phyloP scores from a whole-genome alignment of 306 rosid genomes.

The Amphicarpaea edgeworthii region DNA sequence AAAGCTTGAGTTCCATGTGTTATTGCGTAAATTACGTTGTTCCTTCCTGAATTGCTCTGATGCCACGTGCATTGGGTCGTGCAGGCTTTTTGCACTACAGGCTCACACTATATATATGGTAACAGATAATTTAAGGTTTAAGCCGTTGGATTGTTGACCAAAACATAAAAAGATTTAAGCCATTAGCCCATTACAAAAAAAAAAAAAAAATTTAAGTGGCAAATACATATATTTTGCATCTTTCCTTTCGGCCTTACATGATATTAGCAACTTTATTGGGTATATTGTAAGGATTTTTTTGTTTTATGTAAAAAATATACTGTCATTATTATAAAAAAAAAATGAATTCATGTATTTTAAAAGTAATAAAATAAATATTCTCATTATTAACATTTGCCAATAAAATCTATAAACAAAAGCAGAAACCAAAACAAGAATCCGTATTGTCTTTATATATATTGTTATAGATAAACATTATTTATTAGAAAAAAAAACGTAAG shows the following conservation, averaged over 20 bases:
- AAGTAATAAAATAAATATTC: too few species aligned
- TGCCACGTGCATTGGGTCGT: background rate
- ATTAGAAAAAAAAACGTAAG: too few species aligned
- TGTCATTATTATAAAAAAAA: background rate
- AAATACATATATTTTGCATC: too few species aligned
- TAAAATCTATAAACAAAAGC: too few species aligned
- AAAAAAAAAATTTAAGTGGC: too few species aligned
- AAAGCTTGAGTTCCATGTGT: background rate
- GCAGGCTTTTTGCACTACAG: background rate
- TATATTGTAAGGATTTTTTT: background rate
- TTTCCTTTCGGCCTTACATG: background rate
- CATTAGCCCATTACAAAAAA: background rate
- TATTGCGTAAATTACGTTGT: slow-evolving; percentile 12
- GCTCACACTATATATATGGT: background rate
- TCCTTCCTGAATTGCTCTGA: background rate
- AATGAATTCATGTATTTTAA: background rate
- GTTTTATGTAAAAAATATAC: background rate
- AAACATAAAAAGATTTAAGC: background rate
- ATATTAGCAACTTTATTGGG: background rate
- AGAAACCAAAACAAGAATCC: too few species aligned
- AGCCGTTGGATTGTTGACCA: too few species aligned
- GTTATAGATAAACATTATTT: too few species aligned
- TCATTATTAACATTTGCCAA: too few species aligned
- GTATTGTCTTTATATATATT: too few species aligned
- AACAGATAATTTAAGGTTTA: background rate